phyloP scores from a whole-genome alignment of 768 basidiomycete species.

The Boletus reticuloceps region DNA sequence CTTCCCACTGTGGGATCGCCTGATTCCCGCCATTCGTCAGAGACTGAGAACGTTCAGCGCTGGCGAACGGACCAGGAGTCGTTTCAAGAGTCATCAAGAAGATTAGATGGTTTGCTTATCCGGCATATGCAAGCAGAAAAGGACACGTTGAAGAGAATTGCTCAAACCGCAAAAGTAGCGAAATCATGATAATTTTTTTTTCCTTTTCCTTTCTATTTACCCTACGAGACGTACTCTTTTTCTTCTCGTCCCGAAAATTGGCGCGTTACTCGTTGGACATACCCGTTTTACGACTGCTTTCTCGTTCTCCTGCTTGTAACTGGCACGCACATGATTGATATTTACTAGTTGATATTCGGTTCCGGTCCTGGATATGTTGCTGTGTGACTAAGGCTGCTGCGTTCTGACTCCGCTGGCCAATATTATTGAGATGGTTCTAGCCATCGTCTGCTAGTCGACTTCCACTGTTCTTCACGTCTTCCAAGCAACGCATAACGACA shows the following conservation, averaged over 20 bases:
- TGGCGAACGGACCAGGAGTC: conserved; percentile 33
- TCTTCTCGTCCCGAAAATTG: conserved; percentile 3
- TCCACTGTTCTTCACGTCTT: conserved; percentile 9
- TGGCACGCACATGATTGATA: conserved; percentile 23
- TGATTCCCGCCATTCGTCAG: conserved; percentile 14
- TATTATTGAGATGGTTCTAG: conserved; percentile 22
- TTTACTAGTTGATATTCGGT: conserved; percentile 11
- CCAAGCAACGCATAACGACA: conserved; percentile 10
- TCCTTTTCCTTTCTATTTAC: conserved; percentile 9
- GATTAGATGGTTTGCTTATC: conserved; percentile 75
- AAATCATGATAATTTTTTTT: conserved; percentile 18
- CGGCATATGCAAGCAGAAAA: conserved; percentile 84
- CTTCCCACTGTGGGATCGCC: conserved; percentile 20
- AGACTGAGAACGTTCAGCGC: conserved; percentile 17
- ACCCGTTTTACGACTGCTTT: conserved; percentile 22
- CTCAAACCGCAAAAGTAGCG: conserved; percentile 42
- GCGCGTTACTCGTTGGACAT: conserved; percentile 22
- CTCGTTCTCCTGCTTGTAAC: conserved; percentile 24
- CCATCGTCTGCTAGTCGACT: conserved; percentile 6
- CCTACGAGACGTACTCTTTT: conserved; percentile 11
- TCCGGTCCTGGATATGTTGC: neutral
- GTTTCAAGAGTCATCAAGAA: conserved; percentile 57
- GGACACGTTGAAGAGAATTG: conserved; percentile 76
- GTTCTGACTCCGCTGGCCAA: conserved; percentile 36
- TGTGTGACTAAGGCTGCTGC: conserved; percentile 13